These are phyloP conservation scores for Rubia occidens DNA, from an alignment of 305 asterid genomes.

Conservation along the genomic window DNA sequence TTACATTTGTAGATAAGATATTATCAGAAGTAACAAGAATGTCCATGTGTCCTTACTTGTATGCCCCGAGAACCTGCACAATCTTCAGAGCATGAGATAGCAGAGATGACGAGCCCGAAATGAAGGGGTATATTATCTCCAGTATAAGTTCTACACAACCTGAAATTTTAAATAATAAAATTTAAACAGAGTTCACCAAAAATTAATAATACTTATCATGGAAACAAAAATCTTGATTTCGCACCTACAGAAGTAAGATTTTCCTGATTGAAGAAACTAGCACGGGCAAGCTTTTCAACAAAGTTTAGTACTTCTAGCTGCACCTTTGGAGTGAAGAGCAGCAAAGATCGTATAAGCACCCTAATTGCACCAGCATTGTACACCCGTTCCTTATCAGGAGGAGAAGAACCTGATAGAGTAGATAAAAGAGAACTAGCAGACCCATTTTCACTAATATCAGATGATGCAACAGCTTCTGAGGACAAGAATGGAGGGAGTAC, in stretches of 20 bases:
- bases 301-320: constrained; percentile 84
- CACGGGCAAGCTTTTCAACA: constrained; percentile 78
- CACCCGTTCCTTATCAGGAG: constrained; percentile 69
- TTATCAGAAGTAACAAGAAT: constrained; percentile 9
- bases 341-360: constrained; percentile 72
- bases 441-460: constrained; percentile 37
- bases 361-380: constrained; percentile 89
- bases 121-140: constrained; percentile 86
- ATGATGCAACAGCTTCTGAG: constrained; percentile 44
- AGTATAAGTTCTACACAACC: constrained; percentile 97
- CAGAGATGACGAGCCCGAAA: constrained; percentile 65
- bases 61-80: constrained; percentile 95
- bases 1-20: constrained; percentile 5
- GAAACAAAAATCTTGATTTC: constrained; percentile 20
- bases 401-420: constrained; percentile 59
- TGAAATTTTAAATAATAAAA: constrained; percentile 29
- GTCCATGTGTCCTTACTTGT: constrained; percentile 42
- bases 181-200: constrained; percentile 12
- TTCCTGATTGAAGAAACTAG: constrained; percentile 84
- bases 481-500: constrained; percentile 77
- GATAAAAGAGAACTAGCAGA: constrained; percentile 52
- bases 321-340: constrained; percentile 86
- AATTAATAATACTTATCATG: constrained; percentile 12
- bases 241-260: constrained; percentile 93
- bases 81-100: constrained; percentile 76